Conservation (phyloP, 106 monocot species). For the Gastrodia elata region DNA sequence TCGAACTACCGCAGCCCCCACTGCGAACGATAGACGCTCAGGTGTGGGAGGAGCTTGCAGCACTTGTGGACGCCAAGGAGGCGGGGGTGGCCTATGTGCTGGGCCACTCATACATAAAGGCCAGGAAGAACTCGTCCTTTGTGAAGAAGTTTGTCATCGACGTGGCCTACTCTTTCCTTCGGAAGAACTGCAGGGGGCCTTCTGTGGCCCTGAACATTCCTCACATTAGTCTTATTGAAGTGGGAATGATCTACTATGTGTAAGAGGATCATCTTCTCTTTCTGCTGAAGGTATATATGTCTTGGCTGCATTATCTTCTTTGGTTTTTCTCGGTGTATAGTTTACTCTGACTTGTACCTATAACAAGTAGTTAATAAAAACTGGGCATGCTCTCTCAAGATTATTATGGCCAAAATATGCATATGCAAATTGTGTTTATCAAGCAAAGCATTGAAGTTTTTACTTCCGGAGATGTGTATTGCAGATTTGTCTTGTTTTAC, state of each 20-base stretch:
- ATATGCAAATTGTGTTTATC: too few relatives aligned
- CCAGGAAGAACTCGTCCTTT: constrained; percentile 34
- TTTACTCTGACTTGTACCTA: too few relatives aligned
- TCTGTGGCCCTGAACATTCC: constrained; percentile 73
- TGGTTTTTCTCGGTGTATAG: too few relatives aligned
- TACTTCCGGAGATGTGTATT: too few relatives aligned
- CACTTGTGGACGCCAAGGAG: constrained; percentile 33
- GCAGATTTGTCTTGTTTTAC: too few relatives aligned
- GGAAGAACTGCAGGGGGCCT: constrained; percentile 92
- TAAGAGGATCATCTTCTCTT: too few relatives aligned
- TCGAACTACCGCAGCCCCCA: constrained; percentile 19
- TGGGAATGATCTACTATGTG: constrained; percentile 93
- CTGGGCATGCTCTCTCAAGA: too few relatives aligned
- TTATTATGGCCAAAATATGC: too few relatives aligned
- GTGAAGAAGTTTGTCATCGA: constrained; percentile 44
- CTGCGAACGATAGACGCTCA: constrained; percentile 11
- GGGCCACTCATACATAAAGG: constrained; percentile 46
- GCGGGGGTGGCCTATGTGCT: constrained; percentile 72
- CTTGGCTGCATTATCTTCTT: too few relatives aligned
- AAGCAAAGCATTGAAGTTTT: too few relatives aligned
- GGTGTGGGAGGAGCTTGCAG: constrained; percentile 26
- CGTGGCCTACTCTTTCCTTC: constrained; percentile 73
- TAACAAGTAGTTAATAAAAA: too few relatives aligned
- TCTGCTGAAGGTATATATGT: too few relatives aligned
- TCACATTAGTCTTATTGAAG: constrained; percentile 86